Evolutionary conservation across 2,329 filamentous ascomycete genomes (phyloP), one percentile per base, ranked within the genome.

Genomic region (Colletotrichum sp.): DNA sequence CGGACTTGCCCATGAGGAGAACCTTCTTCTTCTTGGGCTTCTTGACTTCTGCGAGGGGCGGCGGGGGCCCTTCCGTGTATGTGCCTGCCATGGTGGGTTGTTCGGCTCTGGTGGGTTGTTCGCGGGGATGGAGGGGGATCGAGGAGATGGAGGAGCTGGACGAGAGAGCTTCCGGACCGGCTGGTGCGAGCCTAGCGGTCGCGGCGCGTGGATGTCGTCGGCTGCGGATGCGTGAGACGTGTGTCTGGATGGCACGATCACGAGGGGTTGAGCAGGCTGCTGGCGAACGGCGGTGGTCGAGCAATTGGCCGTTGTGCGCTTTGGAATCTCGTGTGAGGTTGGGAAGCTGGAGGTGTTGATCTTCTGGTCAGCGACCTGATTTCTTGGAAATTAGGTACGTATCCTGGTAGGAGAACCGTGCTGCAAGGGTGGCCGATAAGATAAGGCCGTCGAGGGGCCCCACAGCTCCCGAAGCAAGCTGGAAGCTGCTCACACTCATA

Each of bases 1-100:
- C 97, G 76, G 95, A 98, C 87, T 98, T 98, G 78, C 97, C 97
- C 97, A 96, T 96, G 75, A 96, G 87, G 64, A 96, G 87, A 66
- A 96, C 94, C 89, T 96, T 96, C 87, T 94, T 95, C 89, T 96
- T 96, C 88, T 95, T 94, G 79, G 90, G 90, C 78, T 93, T 93
- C 84, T 90, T 91, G 76, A 91, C 85, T 81, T 90, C 89, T 77
- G 72, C 68, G 12, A 71, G n/a, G 21, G 72, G 62, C 29, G 72
- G 47, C 8, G 38, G 57, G n/a, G 61, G 72, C 21, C 69, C 57
- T 6, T 63, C 51, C 2, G 64, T 21, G 33, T 63, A 74, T 21
- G 51, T 43, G 43, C 72, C 72, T 8, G 63, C 72, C 72, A 74
- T 74, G 43, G n/a, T 21, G 18, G 24, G 55, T 21, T 24, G 34